A percentile compares a stretch with the other conserved stretches of the same genome.
These are phyloP conservation scores for Limtongia smithiae DNA, from an alignment of 805 yeast genomes.

Conservation along the genomic window DNA sequence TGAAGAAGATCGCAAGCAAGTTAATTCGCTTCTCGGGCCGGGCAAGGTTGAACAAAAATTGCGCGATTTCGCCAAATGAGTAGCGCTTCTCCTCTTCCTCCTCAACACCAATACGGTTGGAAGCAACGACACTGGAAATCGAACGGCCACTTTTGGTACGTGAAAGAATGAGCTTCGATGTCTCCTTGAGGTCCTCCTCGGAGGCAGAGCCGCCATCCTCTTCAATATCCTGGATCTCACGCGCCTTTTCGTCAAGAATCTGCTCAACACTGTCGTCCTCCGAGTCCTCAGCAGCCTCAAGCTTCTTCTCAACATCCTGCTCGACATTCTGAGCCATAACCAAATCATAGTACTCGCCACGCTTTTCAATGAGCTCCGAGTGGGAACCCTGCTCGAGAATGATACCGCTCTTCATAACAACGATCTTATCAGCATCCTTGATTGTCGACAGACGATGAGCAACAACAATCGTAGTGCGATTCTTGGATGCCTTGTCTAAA, in stretches of 20 bases:
- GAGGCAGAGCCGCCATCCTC: slow-evolving; percentile 25
- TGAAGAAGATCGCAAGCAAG: slow-evolving; percentile 16
- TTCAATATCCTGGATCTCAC: background rate
- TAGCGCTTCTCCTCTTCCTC: slow-evolving; percentile 13
- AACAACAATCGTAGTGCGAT: slow-evolving; percentile 48
- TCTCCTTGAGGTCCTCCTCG: slow-evolving; percentile 13
- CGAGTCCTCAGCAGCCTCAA: slow-evolving; percentile 13
- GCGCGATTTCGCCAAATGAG: slow-evolving; percentile 9
- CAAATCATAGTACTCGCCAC: slow-evolving; percentile 32
- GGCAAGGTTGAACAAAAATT: slow-evolving; percentile 13
- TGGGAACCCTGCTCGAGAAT: slow-evolving; percentile 44
- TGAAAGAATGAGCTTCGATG: slow-evolving; percentile 7
- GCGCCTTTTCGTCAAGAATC: slow-evolving; percentile 22
- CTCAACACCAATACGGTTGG: background rate
- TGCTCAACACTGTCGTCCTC: slow-evolving; percentile 20
- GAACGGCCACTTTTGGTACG: slow-evolving; percentile 22
- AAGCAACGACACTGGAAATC: slow-evolving; percentile 14
- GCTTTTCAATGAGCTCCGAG: slow-evolving; percentile 32
- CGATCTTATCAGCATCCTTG: slow-evolving; percentile 47
- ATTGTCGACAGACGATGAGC: slow-evolving; percentile 53
- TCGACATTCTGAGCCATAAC: slow-evolving; percentile 33
- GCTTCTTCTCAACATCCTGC: slow-evolving; percentile 12
- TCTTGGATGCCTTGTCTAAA: slow-evolving; percentile 36
- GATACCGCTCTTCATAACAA: slow-evolving; percentile 45
- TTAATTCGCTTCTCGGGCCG: slow-evolving; percentile 20